Percentiles rank a stretch among this genome's conserved stretches.
These are phyloP conservation scores for Penicillium sclerotiorum DNA, from an alignment of 2,329 filamentous ascomycete genomes.

Conservation along the genomic window DNA sequence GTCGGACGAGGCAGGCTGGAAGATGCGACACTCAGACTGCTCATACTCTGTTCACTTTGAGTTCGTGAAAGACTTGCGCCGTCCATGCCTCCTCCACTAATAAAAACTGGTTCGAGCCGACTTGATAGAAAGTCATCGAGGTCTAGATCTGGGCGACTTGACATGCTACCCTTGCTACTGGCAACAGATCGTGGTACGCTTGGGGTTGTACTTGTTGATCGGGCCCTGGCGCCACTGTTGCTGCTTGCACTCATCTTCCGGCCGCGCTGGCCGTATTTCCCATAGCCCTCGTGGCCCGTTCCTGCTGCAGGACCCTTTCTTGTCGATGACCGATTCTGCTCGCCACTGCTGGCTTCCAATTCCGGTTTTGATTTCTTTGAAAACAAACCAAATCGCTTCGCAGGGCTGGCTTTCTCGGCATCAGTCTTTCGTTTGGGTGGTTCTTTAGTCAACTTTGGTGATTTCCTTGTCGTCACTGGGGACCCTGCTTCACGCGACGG, in stretches of 20 bases:
- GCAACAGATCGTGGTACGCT: slow-evolving; percentile 38
- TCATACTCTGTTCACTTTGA: slow-evolving; percentile 45
- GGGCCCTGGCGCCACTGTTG: slow-evolving; percentile 42
- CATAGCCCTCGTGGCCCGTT: slow-evolving; percentile 80
- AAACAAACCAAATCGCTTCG: slow-evolving; percentile 78
- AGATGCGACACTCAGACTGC: slow-evolving; percentile 35
- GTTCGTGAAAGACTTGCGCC: slow-evolving; percentile 37
- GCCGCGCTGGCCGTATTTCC: slow-evolving; percentile 50
- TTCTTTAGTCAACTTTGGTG: slow-evolving; percentile 35
- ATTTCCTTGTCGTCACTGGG: slow-evolving; percentile 31
- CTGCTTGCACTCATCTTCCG: slow-evolving; percentile 47
- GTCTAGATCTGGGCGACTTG: slow-evolving; percentile 44
- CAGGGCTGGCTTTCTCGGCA: slow-evolving; percentile 34
- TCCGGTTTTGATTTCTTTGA: slow-evolving; percentile 69
- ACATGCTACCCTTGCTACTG: slow-evolving; percentile 45
- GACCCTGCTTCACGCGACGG: slow-evolving; percentile 38
- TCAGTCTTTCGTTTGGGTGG: slow-evolving; percentile 29
- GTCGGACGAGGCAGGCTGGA: slow-evolving; percentile 24
- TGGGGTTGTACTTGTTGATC: slow-evolving; percentile 44
- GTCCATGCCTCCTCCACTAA: slow-evolving; percentile 48
- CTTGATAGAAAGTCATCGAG: slow-evolving; percentile 53
- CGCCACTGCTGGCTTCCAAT: slow-evolving; percentile 49
- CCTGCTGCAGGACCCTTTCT: slow-evolving; percentile 84
- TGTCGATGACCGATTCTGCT: slow-evolving; percentile 57
- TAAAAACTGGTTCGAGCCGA: slow-evolving; percentile 53